Evolutionary conservation across 306 rosid species (phyloP).

Genomic region (Astragalus membranaceus): DNA sequence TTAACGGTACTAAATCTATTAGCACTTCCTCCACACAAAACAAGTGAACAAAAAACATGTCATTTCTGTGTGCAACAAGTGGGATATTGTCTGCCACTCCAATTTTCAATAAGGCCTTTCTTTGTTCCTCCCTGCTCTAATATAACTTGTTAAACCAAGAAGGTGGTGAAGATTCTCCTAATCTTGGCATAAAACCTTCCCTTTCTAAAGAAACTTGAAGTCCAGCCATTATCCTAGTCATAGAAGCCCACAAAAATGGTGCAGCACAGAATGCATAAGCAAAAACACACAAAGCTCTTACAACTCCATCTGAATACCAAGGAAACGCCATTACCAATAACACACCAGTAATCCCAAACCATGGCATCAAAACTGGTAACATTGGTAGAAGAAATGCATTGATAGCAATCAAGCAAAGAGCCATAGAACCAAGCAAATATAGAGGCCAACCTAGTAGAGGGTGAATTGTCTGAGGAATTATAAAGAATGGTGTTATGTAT

Average conservation of each 20-base stretch:
- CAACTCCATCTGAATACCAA: constrained; percentile 64
- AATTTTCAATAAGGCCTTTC: background rate
- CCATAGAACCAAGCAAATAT: constrained; percentile 56
- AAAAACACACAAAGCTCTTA: constrained; percentile 64
- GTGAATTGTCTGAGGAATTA: constrained; percentile 75
- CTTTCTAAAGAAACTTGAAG: constrained; percentile 67
- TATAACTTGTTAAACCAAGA: constrained; percentile 52
- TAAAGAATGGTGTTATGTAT: constrained; percentile 53
- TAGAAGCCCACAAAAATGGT: constrained; percentile 58
- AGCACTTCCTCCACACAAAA: constrained; percentile 12
- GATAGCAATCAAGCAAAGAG: constrained; percentile 47
- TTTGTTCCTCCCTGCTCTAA: constrained; percentile 23
- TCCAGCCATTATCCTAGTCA: constrained; percentile 39
- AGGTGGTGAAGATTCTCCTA: constrained; percentile 49
- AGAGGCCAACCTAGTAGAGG: constrained; percentile 80
- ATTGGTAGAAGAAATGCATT: constrained; percentile 59
- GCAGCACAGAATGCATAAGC: constrained; percentile 65
- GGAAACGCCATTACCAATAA: constrained; percentile 77
- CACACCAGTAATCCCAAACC: constrained; percentile 51
- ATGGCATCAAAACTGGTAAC: constrained; percentile 52
- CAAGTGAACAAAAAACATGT: background rate
- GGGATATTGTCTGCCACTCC: background rate
- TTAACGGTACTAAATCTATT: constrained; percentile 10
- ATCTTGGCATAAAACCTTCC: constrained; percentile 58
- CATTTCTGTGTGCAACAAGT: background rate